phyloP scores from a whole-genome alignment of 208 protist species.

The Trypanosoma brucei region DNA sequence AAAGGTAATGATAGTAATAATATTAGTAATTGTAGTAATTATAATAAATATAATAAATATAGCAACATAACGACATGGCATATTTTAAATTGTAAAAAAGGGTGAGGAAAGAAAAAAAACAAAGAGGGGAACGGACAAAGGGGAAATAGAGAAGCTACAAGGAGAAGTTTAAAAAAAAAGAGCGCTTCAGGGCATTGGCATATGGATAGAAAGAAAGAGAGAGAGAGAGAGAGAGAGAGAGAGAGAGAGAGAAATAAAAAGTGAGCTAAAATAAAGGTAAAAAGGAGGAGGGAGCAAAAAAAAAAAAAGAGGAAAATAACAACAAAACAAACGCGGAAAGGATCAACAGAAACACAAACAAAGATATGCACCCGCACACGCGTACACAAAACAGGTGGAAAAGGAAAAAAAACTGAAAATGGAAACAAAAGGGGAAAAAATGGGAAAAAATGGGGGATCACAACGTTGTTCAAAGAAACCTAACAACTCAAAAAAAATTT shows the following conservation, averaged over 20 bases:
- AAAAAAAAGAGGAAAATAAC: constrained; percentile 16
- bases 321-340: constrained; percentile 4
- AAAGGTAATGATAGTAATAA: too few species aligned
- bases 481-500: too few species aligned
- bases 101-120: constrained; percentile 5
- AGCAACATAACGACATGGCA: background rate
- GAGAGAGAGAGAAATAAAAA: too few species aligned
- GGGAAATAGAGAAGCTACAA: too few species aligned
- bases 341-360: constrained; percentile 6
- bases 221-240: too few species aligned
- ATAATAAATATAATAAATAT: constrained; percentile 14
- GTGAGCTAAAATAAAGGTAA: too few species aligned
- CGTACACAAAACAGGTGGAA: background rate
- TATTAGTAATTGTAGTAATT: background rate
- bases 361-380: constrained; percentile 2
- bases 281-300: background rate
- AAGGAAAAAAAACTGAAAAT: background rate
- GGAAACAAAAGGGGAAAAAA: background rate
- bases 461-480: too few species aligned
- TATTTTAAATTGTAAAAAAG: constrained; percentile 9
- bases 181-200: too few species aligned
- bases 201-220: too few species aligned
- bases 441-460: too few species aligned
- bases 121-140: background rate
- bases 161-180: constrained; percentile 16